These are phyloP conservation scores for Annona cherimola DNA, from an alignment of 164 flowering plant species.

Conservation along the genomic window DNA sequence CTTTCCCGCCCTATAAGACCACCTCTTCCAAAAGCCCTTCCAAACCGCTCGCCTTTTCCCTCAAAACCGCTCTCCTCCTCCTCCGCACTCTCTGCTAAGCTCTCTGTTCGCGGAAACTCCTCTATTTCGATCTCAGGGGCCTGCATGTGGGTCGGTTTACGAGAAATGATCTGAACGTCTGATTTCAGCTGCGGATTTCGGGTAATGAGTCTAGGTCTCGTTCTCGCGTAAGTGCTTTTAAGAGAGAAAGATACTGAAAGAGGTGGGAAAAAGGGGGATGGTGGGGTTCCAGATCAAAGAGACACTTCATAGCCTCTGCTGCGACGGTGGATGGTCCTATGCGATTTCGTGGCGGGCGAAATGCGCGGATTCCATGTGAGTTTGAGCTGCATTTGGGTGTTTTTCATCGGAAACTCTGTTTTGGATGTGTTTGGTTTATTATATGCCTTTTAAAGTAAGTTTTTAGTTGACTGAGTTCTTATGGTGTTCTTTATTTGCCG, in stretches of 20 bases:
- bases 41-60: background rate
- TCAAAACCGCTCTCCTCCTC: slow-evolving; percentile 3
- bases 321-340: slow-evolving; percentile 68
- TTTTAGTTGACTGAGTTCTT: background rate
- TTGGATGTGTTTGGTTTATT: background rate
- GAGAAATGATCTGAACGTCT: slow-evolving; percentile 9
- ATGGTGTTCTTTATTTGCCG: background rate
- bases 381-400: slow-evolving; percentile 6
- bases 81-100: background rate
- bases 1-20: background rate
- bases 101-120: background rate
- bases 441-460: background rate
- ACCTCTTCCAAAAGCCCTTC: background rate
- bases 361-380: slow-evolving; percentile 56
- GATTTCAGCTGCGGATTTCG: slow-evolving; percentile 2
- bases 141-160: no score
- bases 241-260: background rate
- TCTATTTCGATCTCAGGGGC: background rate
- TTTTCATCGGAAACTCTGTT: background rate
- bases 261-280: slow-evolving; percentile 3
- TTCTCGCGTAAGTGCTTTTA: background rate
- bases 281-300: slow-evolving; percentile 34
- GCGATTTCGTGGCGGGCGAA: slow-evolving; percentile 70
- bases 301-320: slow-evolving; percentile 47
- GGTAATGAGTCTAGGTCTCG: background rate